Evolutionary conservation across 495 filamentous ascomycete genomes (phyloP), one percentile per base, ranked within the genome.

Genomic region (Coniosporium apollinis): DNA sequence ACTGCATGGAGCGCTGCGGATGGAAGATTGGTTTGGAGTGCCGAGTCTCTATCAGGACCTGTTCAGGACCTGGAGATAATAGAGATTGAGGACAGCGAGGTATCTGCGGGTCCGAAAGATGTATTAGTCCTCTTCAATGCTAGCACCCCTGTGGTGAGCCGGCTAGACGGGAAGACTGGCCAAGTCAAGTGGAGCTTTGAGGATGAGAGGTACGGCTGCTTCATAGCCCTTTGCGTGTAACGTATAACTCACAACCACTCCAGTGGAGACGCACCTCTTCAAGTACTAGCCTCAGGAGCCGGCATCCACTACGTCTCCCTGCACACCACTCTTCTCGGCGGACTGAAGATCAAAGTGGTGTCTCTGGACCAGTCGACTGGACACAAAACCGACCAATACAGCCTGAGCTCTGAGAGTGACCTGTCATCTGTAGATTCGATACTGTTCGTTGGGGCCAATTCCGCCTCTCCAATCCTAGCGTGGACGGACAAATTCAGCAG

Each of bases 1-100:
- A 67, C 73, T 15, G 71, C 76, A n/a, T 96, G 86, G 84, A 76
- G 79, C 57, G 82, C 83, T 13, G 60, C 74, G 20, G 81, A 72
- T 50, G 89, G 89, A 25, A 72, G 76, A 52, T 60, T 81, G 48
- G 70, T 65, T 22, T 99, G 91, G 80, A 66, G 69, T 29, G 62
- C 64, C 21, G 57, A 60, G 26, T 69, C 80, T 43, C 46, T 37
- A 4, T 54, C 51, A 38, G 77, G 68, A 15, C 48, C 44, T n/a
- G 67, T 83, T 20, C 71, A 65, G 50, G 86, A 89, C 56, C 46
- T 96, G 37, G 82, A 92, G 64, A 61, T 93, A 19, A 62, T 79
- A 53, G 76, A 79, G 61, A 65, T 80, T 47, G 70, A 71, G 16
- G 76, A 76, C 53, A 59, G 58, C 28, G 58, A 52, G 36, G 44